These are phyloP conservation scores for Plasmodium blacklocki DNA, from an alignment of 169 alveolate species.

Conservation along the genomic window DNA sequence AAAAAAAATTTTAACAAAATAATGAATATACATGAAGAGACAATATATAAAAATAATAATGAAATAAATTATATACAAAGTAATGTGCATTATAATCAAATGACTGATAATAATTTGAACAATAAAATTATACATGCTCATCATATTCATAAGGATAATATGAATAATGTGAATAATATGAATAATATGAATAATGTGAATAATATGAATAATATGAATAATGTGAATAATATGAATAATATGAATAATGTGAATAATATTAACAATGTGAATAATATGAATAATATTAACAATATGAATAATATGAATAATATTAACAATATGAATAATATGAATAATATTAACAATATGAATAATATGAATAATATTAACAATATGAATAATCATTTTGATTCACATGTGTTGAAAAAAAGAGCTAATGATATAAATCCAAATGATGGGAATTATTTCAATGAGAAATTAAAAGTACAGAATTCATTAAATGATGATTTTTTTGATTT, in stretches of 20 bases:
- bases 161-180: neutral
- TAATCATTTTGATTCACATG: neutral
- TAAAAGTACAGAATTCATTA: neutral
- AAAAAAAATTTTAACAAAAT: slow-evolving; percentile 6
- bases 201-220: neutral
- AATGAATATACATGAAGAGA: neutral
- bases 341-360: neutral
- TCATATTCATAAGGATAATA: neutral
- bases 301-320: neutral
- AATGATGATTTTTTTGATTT: slow-evolving; percentile 2
- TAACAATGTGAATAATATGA: neutral
- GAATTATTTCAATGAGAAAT: slow-evolving; percentile 16
- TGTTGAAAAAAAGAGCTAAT: neutral
- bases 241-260: neutral
- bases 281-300: neutral
- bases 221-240: neutral
- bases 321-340: neutral
- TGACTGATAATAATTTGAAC: neutral
- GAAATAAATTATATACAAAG: slow-evolving; percentile 1
- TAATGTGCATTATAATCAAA: neutral
- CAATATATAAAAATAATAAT: neutral
- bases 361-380: neutral
- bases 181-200: neutral
- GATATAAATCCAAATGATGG: too few species aligned
- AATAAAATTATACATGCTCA: neutral